Evolutionary conservation across 2,329 filamentous ascomycete genomes (phyloP).

Genomic region (Hypoxylon sp.): DNA sequence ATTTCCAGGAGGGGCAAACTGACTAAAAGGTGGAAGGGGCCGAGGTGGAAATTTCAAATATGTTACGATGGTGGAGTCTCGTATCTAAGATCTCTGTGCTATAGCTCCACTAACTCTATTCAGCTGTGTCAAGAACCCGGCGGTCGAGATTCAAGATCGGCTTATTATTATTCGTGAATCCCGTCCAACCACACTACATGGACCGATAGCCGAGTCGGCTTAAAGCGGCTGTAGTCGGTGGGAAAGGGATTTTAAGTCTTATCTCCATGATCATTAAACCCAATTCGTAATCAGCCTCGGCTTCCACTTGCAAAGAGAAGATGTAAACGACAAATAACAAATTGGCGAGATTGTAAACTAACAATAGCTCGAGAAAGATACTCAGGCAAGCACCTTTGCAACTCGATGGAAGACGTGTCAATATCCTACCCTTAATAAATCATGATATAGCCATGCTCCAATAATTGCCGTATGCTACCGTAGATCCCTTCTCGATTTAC

Average conservation of each 20-base stretch:
- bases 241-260: conserved; percentile 20
- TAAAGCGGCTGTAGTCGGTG: conserved; percentile 29
- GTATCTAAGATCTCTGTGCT: conserved; percentile 35
- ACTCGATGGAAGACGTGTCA: not conserved
- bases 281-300: conserved; percentile 25
- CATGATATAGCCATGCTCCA: not conserved
- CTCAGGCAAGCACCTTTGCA: not conserved
- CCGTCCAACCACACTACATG: not conserved
- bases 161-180: conserved; percentile 16
- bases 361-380: not conserved
- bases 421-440: not conserved
- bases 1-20: conserved; percentile 19
- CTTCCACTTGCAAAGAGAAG: conserved; percentile 1
- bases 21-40: conserved; percentile 21
- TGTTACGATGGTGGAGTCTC: conserved; percentile 32
- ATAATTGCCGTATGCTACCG: not conserved
- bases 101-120: conserved; percentile 14
- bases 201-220: conserved; percentile 16
- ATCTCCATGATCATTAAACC: conserved; percentile 22
- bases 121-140: conserved; percentile 8
- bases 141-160: conserved; percentile 31
- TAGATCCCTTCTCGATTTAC: conserved; percentile 8
- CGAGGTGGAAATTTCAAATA: conserved; percentile 38
- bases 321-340: conserved; percentile 2
- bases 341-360: not conserved